Evolutionary conservation across 352 stramenopile species (phyloP).

Genomic region (Globisporangium middletonii): DNA sequence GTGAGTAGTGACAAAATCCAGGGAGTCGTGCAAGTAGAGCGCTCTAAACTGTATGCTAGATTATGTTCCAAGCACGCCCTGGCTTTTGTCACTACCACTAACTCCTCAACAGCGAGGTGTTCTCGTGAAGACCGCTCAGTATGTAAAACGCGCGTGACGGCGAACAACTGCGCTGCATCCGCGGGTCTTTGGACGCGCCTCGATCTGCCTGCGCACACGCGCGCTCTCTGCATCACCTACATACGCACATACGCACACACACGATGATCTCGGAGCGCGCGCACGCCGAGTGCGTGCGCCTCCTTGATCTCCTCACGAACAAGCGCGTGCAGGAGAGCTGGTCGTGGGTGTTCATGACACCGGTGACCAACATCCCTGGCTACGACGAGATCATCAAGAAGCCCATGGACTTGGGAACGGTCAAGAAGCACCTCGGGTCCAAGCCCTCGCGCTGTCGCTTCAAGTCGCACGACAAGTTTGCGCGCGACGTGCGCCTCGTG

Average conservation of each 20-base stretch:
- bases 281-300: constrained; percentile 73
- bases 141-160: background rate
- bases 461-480: constrained; percentile 81
- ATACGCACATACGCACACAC: background rate
- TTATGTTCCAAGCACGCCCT: no score
- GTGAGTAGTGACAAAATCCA: background rate
- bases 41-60: no score
- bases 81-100: background rate
- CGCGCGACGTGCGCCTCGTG: constrained; percentile 71
- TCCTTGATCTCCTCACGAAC: constrained; percentile 76
- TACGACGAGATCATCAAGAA: constrained; percentile 77
- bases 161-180: background rate
- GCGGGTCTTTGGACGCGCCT: background rate
- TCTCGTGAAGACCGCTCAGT: background rate
- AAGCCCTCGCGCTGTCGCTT: constrained; percentile 84
- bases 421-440: constrained; percentile 65
- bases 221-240: background rate
- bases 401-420: constrained; percentile 76
- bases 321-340: constrained; percentile 79
- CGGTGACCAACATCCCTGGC: constrained; percentile 51
- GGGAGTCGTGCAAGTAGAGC: no score
- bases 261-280: constrained; percentile 68
- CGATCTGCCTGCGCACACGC: background rate
- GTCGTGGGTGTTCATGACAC: constrained; percentile 84
- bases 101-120: background rate